phyloP scores from a whole-genome alignment of 208 protist genomes.

The Acanthamoeba castellanii region DNA sequence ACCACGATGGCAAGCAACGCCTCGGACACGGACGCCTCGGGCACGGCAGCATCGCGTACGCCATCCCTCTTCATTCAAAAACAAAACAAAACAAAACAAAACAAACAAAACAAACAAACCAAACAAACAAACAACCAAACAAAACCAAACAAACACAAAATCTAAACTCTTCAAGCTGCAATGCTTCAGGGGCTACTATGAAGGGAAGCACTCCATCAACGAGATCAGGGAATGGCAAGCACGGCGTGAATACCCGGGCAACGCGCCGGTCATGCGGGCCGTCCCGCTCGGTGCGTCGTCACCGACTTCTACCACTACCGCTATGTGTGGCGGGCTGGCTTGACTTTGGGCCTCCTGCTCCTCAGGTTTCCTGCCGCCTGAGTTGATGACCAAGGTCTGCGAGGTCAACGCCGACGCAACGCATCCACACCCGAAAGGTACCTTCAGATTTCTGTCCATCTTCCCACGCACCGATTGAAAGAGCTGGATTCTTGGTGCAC shows the following conservation, averaged over 20 bases:
- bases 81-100: background rate
- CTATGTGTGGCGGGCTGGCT: background rate
- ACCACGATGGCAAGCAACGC: background rate
- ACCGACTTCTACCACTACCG: no score
- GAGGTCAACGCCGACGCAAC: constrained; percentile 21
- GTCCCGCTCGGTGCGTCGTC: constrained; percentile 34
- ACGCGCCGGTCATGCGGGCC: constrained; percentile 46
- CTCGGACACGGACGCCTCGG: constrained; percentile 11
- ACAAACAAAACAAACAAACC: no score
- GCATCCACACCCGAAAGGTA: constrained; percentile 36
- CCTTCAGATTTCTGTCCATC: no score
- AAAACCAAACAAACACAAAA: no score
- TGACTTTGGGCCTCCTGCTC: background rate
- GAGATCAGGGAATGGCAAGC: background rate
- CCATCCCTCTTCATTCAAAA: background rate
- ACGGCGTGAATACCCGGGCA: background rate
- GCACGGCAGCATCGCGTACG: constrained; percentile 30
- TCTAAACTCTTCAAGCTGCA: no score
- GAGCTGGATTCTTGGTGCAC: no score
- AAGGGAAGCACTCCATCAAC: background rate
- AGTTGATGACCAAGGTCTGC: background rate
- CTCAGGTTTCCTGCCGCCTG: background rate
- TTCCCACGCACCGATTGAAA: no score
- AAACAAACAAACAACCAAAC: no score
- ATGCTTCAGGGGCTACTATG: constrained; percentile 11